Percentiles rank a stretch among this genome's conserved stretches.
Conservation (phyloP, 2,329 filamentous ascomycete genomes). For the Hypocreales sp. region DNA sequence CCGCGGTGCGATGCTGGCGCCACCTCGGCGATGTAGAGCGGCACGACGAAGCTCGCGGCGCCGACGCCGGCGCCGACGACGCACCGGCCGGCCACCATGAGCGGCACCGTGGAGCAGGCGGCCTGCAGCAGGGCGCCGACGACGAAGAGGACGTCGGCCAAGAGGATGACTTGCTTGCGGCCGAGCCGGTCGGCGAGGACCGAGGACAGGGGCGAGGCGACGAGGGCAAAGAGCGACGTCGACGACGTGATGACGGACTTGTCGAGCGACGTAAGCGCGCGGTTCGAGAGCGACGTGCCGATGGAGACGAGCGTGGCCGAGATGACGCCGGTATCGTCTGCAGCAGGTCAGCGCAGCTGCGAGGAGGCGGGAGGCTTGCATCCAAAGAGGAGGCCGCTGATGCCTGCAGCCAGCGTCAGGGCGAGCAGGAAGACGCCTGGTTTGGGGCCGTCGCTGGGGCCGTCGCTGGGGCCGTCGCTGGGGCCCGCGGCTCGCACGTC, state of each 20-base stretch:
- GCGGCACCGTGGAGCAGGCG: conserved; percentile 34
- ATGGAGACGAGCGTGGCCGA: conserved; percentile 53
- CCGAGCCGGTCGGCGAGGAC: conserved; percentile 47
- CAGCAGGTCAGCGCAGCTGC: conserved; percentile 3
- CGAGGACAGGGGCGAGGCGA: conserved; percentile 48
- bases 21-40: conserved; percentile 78
- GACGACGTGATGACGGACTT: conserved; percentile 58
- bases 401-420: conserved; percentile 48
- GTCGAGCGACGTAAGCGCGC: conserved; percentile 43
- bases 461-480: conserved; percentile 7
- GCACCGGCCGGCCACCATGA: conserved; percentile 53
- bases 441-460: conserved; percentile 12
- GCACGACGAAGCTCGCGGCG: conserved; percentile 66
- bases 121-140: conserved; percentile 53
- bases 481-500: too few species aligned
- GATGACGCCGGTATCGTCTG: conserved; percentile 54
- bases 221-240: conserved; percentile 49
- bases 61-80: conserved; percentile 61
- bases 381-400: conserved; percentile 53
- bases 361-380: conserved; percentile 27
- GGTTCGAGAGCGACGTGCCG: conserved; percentile 39
- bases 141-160: conserved; percentile 52
- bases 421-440: conserved; percentile 42
- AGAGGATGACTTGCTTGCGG: conserved; percentile 45
- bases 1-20: conserved; percentile 64